These are phyloP conservation scores for Pythium phragmiticola DNA, from an alignment of 352 stramenopile genomes.

Conservation along the genomic window DNA sequence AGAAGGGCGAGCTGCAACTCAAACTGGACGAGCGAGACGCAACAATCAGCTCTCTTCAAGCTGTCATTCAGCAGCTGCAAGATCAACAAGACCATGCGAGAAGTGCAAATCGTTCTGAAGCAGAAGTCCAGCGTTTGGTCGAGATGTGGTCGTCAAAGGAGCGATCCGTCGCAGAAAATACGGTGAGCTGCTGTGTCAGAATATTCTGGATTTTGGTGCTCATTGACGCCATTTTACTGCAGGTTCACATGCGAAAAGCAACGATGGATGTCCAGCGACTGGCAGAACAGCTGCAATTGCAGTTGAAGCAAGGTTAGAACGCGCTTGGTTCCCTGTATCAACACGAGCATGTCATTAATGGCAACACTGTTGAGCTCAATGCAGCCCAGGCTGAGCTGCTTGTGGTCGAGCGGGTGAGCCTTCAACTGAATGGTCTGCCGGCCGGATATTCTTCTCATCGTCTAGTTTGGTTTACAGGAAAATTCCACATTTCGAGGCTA, in stretches of 20 bases:
- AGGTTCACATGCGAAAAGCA: conserved; percentile 28
- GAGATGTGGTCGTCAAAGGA: conserved; percentile 24
- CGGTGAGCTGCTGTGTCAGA: conserved; percentile 1
- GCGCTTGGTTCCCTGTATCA: background rate
- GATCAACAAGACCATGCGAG: background rate
- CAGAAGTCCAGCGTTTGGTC: conserved; percentile 13
- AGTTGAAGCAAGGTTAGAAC: conserved; percentile 27
- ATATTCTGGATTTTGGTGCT: background rate
- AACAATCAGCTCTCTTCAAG: conserved; percentile 4
- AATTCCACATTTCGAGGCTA: conserved; percentile 4
- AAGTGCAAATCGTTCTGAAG: background rate
- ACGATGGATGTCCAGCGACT: conserved; percentile 19
- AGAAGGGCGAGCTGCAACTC: conserved; percentile 4
- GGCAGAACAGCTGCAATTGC: conserved; percentile 12
- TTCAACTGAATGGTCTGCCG: background rate
- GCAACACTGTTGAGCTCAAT: background rate
- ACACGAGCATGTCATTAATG: background rate
- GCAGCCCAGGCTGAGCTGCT: conserved; percentile 16
- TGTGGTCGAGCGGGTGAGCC: conserved; percentile 6
- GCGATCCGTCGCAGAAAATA: conserved; percentile 14
- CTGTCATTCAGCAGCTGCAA: background rate
- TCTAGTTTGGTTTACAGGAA: background rate
- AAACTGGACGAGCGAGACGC: conserved; percentile 16
- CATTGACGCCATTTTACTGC: background rate
- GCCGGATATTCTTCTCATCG: background rate